These are phyloP conservation scores for Nidularia pulvinata DNA, from an alignment of 768 basidiomycete species.

Conservation along the genomic window DNA sequence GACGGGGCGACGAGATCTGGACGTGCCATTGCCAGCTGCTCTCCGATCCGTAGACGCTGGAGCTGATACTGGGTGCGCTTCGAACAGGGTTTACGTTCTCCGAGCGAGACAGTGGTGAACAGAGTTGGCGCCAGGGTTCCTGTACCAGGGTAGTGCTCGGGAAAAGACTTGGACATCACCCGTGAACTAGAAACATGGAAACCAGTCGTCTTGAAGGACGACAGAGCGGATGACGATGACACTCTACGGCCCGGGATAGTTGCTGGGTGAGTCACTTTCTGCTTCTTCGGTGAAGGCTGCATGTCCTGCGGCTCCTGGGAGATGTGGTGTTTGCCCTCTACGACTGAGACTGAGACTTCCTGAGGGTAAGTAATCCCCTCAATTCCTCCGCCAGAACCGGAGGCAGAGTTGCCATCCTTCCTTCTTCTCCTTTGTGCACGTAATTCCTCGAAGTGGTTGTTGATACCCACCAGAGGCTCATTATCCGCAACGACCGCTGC, in stretches of 20 bases:
- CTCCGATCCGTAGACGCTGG: conserved; percentile 26
- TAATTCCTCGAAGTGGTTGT: neutral
- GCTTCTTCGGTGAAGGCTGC: neutral
- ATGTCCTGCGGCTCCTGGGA: neutral
- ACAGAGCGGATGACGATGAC: neutral
- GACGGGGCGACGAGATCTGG: conserved; percentile 37
- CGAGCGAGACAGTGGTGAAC: neutral
- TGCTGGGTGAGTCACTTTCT: neutral
- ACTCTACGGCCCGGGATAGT: too few relatives aligned
- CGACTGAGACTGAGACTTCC: too few relatives aligned
- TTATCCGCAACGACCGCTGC: neutral
- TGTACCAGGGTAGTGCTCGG: neutral
- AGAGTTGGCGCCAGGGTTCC: neutral
- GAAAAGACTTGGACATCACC: neutral
- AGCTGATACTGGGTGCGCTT: conserved; percentile 10
- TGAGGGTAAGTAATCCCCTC: too few relatives aligned
- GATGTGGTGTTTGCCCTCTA: neutral
- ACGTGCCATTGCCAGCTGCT: conserved; percentile 39
- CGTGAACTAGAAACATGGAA: neutral
- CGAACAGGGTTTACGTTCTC: neutral
- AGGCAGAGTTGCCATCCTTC: too few relatives aligned
- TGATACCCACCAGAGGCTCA: neutral
- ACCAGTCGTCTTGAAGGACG: neutral
- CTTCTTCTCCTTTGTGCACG: neutral
- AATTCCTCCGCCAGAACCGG: too few relatives aligned